A percentile compares a stretch with the other conserved stretches of the same genome.
Evolutionary conservation across 1,139 yeast species (phyloP).

Genomic region (Kurtzmaniella quercitrusa): DNA sequence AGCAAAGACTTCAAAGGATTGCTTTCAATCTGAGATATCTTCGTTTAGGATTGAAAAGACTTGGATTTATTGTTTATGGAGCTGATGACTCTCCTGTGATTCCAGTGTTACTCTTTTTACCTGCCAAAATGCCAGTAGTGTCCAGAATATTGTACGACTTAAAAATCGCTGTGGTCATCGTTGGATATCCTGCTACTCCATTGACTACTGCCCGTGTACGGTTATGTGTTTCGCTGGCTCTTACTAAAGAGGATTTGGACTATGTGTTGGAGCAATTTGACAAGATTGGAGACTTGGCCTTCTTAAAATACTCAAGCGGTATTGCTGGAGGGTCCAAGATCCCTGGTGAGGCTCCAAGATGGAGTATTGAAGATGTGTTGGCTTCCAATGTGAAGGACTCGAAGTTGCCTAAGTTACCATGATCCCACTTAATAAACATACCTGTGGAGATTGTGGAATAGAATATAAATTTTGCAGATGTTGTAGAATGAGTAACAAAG

Average conservation of each 20-base stretch:
- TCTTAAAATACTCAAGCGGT: conserved; percentile 75
- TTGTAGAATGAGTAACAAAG: neutral
- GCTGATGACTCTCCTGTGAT: conserved; percentile 96
- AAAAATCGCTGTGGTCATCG: conserved; percentile 91
- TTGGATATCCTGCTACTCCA: conserved; percentile 97
- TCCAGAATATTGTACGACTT: conserved; percentile 75
- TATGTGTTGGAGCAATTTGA: conserved; percentile 65
- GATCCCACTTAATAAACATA: conserved; percentile 1
- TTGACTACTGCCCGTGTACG: conserved; percentile 86
- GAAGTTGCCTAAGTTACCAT: conserved; percentile 29
- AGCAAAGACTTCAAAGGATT: conserved; percentile 83
- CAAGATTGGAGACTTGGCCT: conserved; percentile 74
- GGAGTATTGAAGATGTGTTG: conserved; percentile 74
- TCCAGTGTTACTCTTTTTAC: conserved; percentile 81
- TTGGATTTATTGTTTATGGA: conserved; percentile 93
- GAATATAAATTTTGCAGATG: neutral
- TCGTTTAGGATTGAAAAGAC: conserved; percentile 81
- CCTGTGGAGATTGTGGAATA: neutral
- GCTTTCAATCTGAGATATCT: conserved; percentile 94
- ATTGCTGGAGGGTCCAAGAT: conserved; percentile 61
- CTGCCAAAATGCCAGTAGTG: conserved; percentile 91
- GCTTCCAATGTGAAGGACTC: conserved; percentile 72
- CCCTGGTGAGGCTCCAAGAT: conserved; percentile 64
- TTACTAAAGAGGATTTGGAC: conserved; percentile 92
- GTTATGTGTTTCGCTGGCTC: conserved; percentile 86